These are phyloP conservation scores for Pseudopyrenochaeta lycopersici DNA, from an alignment of 2,329 filamentous ascomycete species.

Conservation along the genomic window DNA sequence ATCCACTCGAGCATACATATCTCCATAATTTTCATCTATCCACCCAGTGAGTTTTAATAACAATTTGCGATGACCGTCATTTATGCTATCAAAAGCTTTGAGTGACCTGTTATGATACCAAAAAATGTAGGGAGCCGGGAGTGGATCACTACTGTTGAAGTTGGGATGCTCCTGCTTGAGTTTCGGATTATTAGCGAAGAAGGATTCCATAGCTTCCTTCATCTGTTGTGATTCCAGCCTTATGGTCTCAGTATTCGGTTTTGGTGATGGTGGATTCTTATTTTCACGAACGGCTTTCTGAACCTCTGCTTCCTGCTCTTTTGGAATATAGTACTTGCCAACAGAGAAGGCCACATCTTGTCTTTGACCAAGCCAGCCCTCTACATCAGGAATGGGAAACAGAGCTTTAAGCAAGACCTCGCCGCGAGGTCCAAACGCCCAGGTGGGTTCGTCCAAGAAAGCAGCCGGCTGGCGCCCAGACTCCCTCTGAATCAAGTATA, in stretches of 20 bases:
- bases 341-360: slow-evolving; percentile 7
- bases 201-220: slow-evolving; percentile 5
- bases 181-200: background rate
- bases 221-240: slow-evolving; percentile 6
- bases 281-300: slow-evolving; percentile 6
- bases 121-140: slow-evolving; percentile 1
- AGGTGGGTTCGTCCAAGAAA: too few species aligned
- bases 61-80: background rate
- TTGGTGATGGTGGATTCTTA: slow-evolving; percentile 5
- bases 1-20: background rate
- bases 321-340: slow-evolving; percentile 2
- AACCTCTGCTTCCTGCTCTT: slow-evolving; percentile 5
- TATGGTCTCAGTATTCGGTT: background rate
- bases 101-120: slow-evolving; percentile 6
- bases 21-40: slow-evolving; percentile 6
- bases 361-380: slow-evolving; percentile 7
- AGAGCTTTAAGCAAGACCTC: background rate
- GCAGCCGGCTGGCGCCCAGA: too few species aligned
- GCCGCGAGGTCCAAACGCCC: too few species aligned
- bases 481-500: too few species aligned
- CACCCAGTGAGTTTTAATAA: background rate
- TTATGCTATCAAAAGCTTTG: slow-evolving; percentile 4
- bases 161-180: background rate
- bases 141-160: background rate
- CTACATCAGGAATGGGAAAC: slow-evolving; percentile 7